Evolutionary conservation across 352 stramenopile genomes (phyloP).

Genomic region (Albugo candida): DNA sequence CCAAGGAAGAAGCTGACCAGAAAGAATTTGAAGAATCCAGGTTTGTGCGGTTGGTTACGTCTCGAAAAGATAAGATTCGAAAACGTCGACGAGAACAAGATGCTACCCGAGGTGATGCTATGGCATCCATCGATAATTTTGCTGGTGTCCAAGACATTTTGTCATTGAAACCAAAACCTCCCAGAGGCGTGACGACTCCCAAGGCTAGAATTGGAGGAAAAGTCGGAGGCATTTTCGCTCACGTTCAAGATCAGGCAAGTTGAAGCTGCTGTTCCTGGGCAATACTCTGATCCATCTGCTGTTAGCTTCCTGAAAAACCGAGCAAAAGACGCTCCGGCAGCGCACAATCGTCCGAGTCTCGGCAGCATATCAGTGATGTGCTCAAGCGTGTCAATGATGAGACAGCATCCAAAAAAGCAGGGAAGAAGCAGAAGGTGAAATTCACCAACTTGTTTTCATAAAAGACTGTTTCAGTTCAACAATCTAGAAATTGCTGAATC

Average conservation of each 20-base stretch:
- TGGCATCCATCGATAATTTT: constrained; percentile 78
- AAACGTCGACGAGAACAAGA: constrained; percentile 71
- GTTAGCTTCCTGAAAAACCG: neutral
- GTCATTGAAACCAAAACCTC: constrained; percentile 9
- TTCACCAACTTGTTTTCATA: constrained; percentile 48
- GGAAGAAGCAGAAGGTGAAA: constrained; percentile 68
- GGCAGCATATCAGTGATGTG: neutral
- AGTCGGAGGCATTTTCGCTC: constrained; percentile 67
- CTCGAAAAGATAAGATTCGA: constrained; percentile 74
- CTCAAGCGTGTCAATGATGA: neutral
- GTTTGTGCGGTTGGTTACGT: constrained; percentile 72
- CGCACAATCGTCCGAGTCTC: neutral
- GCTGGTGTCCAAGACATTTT: constrained; percentile 60
- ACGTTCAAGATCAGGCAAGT: constrained; percentile 39
- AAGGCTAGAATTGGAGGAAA: constrained; percentile 37
- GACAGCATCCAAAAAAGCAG: neutral
- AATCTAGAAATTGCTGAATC: neutral
- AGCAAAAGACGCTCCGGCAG: neutral
- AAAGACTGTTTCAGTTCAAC: neutral
- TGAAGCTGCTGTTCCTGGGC: neutral
- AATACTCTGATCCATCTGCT: neutral
- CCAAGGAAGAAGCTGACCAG: constrained; percentile 65
- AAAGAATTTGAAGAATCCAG: constrained; percentile 69
- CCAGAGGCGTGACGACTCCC: neutral
- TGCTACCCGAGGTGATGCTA: constrained; percentile 42